These are phyloP conservation scores for Auriculariales sp. DNA, from an alignment of 768 basidiomycete genomes.

Conservation along the genomic window DNA sequence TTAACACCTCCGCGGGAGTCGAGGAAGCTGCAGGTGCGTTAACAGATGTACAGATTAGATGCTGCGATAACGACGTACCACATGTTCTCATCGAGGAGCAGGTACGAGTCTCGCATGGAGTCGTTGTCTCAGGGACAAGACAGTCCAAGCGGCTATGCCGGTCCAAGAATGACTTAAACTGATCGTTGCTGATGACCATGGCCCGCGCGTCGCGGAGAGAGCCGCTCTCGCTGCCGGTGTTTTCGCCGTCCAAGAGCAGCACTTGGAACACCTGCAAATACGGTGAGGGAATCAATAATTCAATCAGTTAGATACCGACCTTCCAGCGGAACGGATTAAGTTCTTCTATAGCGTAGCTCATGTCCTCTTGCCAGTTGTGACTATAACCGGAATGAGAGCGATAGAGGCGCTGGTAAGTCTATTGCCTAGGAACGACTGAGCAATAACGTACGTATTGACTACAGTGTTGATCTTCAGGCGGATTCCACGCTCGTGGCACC, in stretches of 20 bases:
- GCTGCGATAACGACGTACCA: conserved; percentile 10
- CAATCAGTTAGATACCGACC: conserved; percentile 14
- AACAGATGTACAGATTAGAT: not conserved
- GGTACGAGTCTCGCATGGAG: conserved; percentile 24
- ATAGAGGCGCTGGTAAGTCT: not conserved
- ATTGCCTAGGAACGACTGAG: conserved; percentile 8
- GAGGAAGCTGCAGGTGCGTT: conserved; percentile 12
- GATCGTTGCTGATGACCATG: conserved; percentile 19
- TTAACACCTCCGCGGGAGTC: conserved; percentile 20
- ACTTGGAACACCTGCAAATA: conserved; percentile 21
- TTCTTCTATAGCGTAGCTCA: conserved; percentile 22
- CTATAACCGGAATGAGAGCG: conserved; percentile 3
- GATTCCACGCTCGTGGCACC: conserved; percentile 22
- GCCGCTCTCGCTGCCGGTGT: conserved; percentile 17
- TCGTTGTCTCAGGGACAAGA: conserved; percentile 24
- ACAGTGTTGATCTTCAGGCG: conserved; percentile 24
- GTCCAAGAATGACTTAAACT: conserved; percentile 20
- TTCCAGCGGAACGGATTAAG: conserved; percentile 26
- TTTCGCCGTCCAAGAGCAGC: conserved; percentile 21
- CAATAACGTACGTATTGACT: conserved; percentile 15
- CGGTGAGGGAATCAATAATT: too few species aligned
- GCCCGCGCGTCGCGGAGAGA: conserved; percentile 21
- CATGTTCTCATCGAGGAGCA: conserved; percentile 23
- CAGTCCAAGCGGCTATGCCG: conserved; percentile 14
- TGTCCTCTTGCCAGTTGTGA: conserved; percentile 25